Evolutionary conservation across 768 basidiomycete species (phyloP), one percentile per base, ranked within the genome.

Genomic region (Phaeotremella fagi): DNA sequence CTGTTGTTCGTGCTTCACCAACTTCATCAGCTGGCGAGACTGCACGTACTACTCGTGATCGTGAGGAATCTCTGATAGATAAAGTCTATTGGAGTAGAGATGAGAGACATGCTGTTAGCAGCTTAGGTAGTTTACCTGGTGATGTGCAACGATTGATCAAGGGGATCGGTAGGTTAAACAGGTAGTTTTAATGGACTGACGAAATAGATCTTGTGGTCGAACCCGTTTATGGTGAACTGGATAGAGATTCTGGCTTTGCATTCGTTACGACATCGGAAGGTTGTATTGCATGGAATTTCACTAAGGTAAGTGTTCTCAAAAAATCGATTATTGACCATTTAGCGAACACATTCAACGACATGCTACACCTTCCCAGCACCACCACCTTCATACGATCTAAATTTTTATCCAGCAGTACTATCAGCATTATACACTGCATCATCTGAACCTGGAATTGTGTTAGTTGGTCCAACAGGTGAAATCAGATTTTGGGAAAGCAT

Each of bases 401-500:
- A 57, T 27, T 11, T 7, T 6, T 55, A 33, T 20, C 60, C 70
- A 0, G 73, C 73, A 1, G 61, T 71, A 15, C 54, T 73, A 14
- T 64, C 69, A 43, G 62, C 70, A 7, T 55, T 70, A 15, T 66
- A 54, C 50, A 52, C 60, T 18, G 81, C 80, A 12, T 56, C 79
- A 3, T 82, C 87, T 36, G 91, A 97, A 75, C 91, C 91, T 2
- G 90, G 90, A 23, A 81, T 94, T 33, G 82, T 95, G 37, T 80
- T 92, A 47, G 76, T 88, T 45, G 85, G 86, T 6, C 76, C 81
- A 4, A 75, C 80, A 0, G 91, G 91, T 3, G 78, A 83, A 58
- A 76, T 89, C 50, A 82, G 87, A 31, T 87, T 88, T 70, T 97
- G 91, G 91, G 85, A 90, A 51, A 85, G 84, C 55, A 85, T 92